Percentiles rank a stretch among this genome's conserved stretches.
phyloP scores from a whole-genome alignment of 768 basidiomycete genomes.

The Calocera cornea region DNA sequence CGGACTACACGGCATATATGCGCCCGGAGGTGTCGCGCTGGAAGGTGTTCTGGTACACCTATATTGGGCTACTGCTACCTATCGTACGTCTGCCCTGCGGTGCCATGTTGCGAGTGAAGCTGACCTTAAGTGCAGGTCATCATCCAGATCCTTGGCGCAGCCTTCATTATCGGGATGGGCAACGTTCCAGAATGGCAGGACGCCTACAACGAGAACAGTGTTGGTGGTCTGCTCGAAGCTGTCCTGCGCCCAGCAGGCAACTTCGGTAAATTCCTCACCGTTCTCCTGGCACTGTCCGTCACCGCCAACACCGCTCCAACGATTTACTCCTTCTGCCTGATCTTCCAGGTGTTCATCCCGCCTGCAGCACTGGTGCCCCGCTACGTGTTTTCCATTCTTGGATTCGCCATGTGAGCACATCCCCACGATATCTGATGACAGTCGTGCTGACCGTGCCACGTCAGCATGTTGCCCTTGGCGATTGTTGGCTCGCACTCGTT shows the following conservation, averaged over 20 bases:
- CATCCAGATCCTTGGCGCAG: conserved; percentile 51
- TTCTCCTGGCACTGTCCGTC: conserved; percentile 60
- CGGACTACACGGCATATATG: conserved; percentile 68
- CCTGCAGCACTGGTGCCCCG: conserved; percentile 45
- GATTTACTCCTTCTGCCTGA: conserved; percentile 67
- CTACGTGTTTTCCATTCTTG: conserved; percentile 54
- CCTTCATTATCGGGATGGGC: conserved; percentile 45
- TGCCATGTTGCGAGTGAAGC: not conserved
- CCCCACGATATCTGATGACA: conserved; percentile 8
- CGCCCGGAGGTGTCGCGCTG: conserved; percentile 44
- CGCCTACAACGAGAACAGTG: conserved; percentile 39
- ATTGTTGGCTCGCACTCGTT: conserved; percentile 59
- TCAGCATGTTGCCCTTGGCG: conserved; percentile 50
- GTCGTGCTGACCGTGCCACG: not conserved
- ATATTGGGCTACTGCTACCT: conserved; percentile 48
- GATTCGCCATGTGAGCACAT: conserved; percentile 46
- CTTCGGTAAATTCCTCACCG: conserved; percentile 59
- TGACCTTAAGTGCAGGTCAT: conserved; percentile 19
- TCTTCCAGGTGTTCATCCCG: conserved; percentile 56
- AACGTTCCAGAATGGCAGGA: conserved; percentile 41
- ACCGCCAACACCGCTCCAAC: conserved; percentile 70
- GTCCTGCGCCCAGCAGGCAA: conserved; percentile 46
- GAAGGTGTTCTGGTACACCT: conserved; percentile 51
- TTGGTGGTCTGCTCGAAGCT: conserved; percentile 51
- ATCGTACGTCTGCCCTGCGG: conserved; percentile 31